Base-by-base conservation (phyloP, 768 basidiomycete genomes). In the Dendrothele bispora region DNA sequence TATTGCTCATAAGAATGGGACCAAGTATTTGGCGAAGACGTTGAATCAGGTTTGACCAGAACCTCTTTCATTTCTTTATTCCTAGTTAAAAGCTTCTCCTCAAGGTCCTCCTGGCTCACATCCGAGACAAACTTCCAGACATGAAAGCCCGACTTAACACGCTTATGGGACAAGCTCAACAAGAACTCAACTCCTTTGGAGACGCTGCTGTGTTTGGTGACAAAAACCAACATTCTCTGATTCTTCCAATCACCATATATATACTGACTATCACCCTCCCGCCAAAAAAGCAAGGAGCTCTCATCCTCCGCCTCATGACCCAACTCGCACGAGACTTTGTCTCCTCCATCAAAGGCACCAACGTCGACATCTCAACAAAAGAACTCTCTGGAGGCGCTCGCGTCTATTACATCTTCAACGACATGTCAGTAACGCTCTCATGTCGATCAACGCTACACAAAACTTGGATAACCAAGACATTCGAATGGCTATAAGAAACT, bases 341-440 rank as follows among this genome's bases (percentile, higher is more conserved):
- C 43, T 87, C 95, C 0, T 95, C 94, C 12, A 97, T 99, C 57
- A 97, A 99, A 56, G 97, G 97, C 46, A 98, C 94, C 12, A 92
- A 92, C 47, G 80, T 95, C 30, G 91, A 97, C 52, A 89, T 98
- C 58, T 95, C 93, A 1, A 99, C 97, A 1, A 99, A 99, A 64
- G 97, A 99, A 64, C 83, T 99, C 14, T 98, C 91, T 5, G 97
- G 97, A 34, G 97, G 97, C 38, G 97, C 97, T 20, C 82, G 97
- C 44, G 93, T 99, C 68, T 98, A 98, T 69, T 98, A 98, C 72
- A 98, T 99, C 64, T 99, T 99, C 80, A 93, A 98, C 63, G 97
- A 98, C 60, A 83, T 98, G 44, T 98, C 61, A 97, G 97, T 2
- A 78, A 88, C 43, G 97, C 95, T 1, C 82, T 99, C 6, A 80